phyloP scores from a whole-genome alignment of 768 basidiomycete species.

The Psilocybe cubensis region DNA sequence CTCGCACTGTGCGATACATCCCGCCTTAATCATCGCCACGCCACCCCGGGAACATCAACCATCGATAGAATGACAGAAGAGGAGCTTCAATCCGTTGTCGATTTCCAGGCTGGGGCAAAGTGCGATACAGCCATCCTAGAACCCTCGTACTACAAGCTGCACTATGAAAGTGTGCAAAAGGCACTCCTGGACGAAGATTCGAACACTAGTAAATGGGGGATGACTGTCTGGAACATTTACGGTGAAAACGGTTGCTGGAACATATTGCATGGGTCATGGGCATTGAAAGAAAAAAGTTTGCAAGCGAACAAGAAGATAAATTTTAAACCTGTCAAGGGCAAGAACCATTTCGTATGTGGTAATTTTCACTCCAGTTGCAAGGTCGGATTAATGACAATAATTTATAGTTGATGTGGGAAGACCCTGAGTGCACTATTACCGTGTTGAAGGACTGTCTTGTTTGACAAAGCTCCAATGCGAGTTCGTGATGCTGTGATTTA shows the following conservation, averaged over 20 bases:
- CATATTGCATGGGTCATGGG: constrained; percentile 1
- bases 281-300: background rate
- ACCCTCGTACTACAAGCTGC: background rate
- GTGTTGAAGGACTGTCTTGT: background rate
- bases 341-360: constrained; percentile 5
- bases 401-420: constrained; percentile 8
- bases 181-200: constrained; percentile 4
- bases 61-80: background rate
- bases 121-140: background rate
- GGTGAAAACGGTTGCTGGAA: constrained; percentile 1
- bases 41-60: background rate
- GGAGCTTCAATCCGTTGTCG: background rate
- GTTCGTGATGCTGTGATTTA: no score
- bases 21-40: background rate
- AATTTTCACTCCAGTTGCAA: background rate
- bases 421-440: background rate
- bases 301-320: background rate
- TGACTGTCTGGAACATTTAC: background rate
- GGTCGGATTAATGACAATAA: background rate
- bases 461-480: no score
- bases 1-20: background rate
- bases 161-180: background rate
- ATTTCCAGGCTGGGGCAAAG: background rate
- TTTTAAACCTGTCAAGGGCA: background rate
- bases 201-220: background rate